A percentile compares a stretch with the other conserved stretches of the same genome.
phyloP scores from a whole-genome alignment of 2,329 filamentous ascomycete genomes.

The Calycina herbarum region DNA sequence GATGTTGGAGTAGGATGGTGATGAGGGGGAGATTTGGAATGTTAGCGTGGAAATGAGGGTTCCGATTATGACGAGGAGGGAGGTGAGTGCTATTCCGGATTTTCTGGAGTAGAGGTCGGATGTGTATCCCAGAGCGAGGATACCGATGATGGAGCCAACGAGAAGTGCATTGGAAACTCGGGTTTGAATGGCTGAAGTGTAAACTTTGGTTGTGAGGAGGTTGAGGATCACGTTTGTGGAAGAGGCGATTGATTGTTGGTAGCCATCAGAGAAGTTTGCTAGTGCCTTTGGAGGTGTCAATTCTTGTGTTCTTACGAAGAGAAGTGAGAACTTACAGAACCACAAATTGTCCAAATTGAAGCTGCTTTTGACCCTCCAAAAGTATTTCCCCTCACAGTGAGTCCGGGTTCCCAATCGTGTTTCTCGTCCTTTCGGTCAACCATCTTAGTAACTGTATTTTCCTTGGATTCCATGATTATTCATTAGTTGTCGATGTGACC shows the following conservation, averaged over 20 bases:
- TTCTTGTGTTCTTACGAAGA: neutral
- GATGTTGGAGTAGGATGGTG: slow-evolving; percentile 31
- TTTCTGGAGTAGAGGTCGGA: slow-evolving; percentile 39
- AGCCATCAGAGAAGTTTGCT: slow-evolving; percentile 39
- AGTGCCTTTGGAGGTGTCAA: slow-evolving; percentile 21
- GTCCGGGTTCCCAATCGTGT: no score
- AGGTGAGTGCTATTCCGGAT: slow-evolving; percentile 38
- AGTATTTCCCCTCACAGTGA: no score
- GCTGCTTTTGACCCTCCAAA: neutral
- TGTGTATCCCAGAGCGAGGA: slow-evolving; percentile 37
- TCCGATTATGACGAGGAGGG: slow-evolving; percentile 36
- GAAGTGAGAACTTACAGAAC: neutral
- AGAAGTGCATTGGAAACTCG: slow-evolving; percentile 39
- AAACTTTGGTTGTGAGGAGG: slow-evolving; percentile 31
- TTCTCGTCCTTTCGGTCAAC: no score
- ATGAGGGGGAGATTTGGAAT: slow-evolving; percentile 36
- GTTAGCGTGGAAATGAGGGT: slow-evolving; percentile 41
- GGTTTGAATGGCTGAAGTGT: slow-evolving; percentile 37
- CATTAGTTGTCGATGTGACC: no score
- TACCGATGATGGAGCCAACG: slow-evolving; percentile 38
- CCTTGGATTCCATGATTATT: no score
- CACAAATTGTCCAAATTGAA: neutral
- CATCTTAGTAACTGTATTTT: no score
- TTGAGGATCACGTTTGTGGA: slow-evolving; percentile 39
- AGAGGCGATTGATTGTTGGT: slow-evolving; percentile 37